Conservation (phyloP, 75 land plant species). For the Pinus taeda region DNA sequence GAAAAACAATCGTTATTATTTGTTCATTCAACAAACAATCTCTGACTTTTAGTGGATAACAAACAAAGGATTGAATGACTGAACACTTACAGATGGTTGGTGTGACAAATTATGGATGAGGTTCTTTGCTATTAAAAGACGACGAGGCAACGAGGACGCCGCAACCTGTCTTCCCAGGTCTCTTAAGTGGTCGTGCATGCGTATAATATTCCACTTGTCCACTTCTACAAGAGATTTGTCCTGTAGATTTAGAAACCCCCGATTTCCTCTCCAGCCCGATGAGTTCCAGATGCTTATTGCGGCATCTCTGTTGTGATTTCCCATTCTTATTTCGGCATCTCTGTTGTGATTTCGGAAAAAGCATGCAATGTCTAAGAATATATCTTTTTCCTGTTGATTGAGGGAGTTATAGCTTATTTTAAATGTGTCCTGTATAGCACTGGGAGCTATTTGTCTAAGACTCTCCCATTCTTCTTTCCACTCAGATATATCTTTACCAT, state of each 20-base stretch:
- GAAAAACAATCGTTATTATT: too few species aligned
- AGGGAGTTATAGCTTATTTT: background rate
- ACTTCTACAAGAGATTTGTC: background rate
- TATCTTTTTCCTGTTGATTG: background rate
- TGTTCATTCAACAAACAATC: too few species aligned
- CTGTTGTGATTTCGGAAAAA: background rate
- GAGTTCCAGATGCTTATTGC: background rate
- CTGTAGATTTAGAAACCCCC: background rate
- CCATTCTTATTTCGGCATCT: too few species aligned
- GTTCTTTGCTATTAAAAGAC: background rate
- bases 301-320: too few species aligned
- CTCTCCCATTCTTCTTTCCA: background rate
- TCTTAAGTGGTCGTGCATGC: slow-evolving; percentile 4
- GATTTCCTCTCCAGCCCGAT: background rate
- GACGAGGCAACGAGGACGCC: background rate
- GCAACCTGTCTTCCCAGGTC: slow-evolving; percentile 1
- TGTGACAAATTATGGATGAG: too few species aligned
- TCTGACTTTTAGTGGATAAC: too few species aligned
- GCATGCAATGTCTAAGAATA: slow-evolving; percentile 1
- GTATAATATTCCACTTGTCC: too few species aligned
- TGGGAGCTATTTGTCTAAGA: background rate
- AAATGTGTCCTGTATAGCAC: background rate
- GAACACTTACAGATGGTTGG: too few species aligned
- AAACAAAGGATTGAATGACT: too few species aligned
- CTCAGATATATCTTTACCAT: background rate